Base-by-base conservation (phyloP, 768 basidiomycete species). In the Mycena capillaripes region DNA sequence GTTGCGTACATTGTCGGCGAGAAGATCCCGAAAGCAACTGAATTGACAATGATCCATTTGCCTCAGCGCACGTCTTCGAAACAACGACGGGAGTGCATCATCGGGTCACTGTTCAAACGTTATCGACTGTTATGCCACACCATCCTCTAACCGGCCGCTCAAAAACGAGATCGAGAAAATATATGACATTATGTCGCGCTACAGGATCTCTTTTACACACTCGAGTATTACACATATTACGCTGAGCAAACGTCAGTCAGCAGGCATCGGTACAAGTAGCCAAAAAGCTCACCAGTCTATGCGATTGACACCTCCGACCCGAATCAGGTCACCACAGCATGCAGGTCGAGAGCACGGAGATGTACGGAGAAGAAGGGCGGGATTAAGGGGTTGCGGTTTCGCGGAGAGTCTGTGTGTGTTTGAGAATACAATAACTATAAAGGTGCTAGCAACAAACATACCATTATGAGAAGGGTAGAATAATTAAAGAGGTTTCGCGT, bases 401-500 rank as follows among this genome's bases (percentile, higher is more conserved):
- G 57, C 66, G 50, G 58, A 27, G 58, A 30, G 58, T 68, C 58
- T 68, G 36, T 12, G 25, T 8, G 46, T 25, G 27, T 38, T 17
- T 34, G 25, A 62, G 29, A 12, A 32, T 46, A 5, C 25, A 53
- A 19, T 4, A 10, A 16, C 23, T 19, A 42, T 19, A 14, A 52
- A 11, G 17, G 9, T 44, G n/a, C 1, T n/a, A 50, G 19, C 1
- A 29, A n/a, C 12, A 44, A n/a, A 21, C 67, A n/a, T 27, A 70
- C 69, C 23, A 57, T 63, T 23, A 42, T 27, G 59, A 62, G 40
- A 42, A 9, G 52, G 16, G 36, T 36, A 68, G 19, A 12, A 46
- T 55, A 56, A 42, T 42, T n/a, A 29, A 16, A 25, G 27, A 55
- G 66, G 56, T 21, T 48, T 67, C 66, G 66, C 66, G 44, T 67